These are phyloP conservation scores for Arachnomyces sp. DNA, from an alignment of 2,329 filamentous ascomycete genomes.

Conservation along the genomic window DNA sequence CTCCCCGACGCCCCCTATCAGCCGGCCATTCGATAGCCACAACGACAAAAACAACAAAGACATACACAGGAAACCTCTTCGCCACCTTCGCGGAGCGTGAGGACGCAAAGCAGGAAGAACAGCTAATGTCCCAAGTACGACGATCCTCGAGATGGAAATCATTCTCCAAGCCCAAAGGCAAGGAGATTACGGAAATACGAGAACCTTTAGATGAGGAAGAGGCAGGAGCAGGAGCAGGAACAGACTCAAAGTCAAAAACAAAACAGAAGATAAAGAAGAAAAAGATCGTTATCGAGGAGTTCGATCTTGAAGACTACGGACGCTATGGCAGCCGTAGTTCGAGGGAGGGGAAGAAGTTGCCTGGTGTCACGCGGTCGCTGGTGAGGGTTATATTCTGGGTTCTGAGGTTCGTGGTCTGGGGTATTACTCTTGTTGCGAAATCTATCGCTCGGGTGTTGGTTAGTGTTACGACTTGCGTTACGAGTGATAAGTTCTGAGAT, in stretches of 20 bases:
- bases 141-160: conserved; percentile 11
- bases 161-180: conserved; percentile 10
- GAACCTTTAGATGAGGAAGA: conserved; percentile 9
- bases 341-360: conserved; percentile 32
- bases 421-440: conserved; percentile 31
- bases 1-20: conserved; percentile 7
- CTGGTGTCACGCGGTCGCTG: conserved; percentile 25
- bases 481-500: conserved; percentile 34
- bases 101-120: conserved; percentile 31
- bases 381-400: conserved; percentile 32
- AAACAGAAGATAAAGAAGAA: conserved; percentile 21
- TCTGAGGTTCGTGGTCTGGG: conserved; percentile 30
- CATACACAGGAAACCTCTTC: conserved; percentile 24
- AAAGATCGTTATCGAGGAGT: conserved; percentile 32
- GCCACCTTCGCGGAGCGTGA: conserved; percentile 35
- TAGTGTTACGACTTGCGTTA: conserved; percentile 29
- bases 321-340: conserved; percentile 29
- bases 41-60: conserved; percentile 13
- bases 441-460: conserved; percentile 36
- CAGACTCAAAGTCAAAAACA: conserved; percentile 11
- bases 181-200: conserved; percentile 1
- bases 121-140: conserved; percentile 28
- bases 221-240: conserved; percentile 13
- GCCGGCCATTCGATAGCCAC: conserved; percentile 7
- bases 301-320: conserved; percentile 39